A percentile compares a stretch with the other conserved stretches of the same genome.
Conservation (phyloP, 306 rosid genomes). For the Cajanus cajan region DNA sequence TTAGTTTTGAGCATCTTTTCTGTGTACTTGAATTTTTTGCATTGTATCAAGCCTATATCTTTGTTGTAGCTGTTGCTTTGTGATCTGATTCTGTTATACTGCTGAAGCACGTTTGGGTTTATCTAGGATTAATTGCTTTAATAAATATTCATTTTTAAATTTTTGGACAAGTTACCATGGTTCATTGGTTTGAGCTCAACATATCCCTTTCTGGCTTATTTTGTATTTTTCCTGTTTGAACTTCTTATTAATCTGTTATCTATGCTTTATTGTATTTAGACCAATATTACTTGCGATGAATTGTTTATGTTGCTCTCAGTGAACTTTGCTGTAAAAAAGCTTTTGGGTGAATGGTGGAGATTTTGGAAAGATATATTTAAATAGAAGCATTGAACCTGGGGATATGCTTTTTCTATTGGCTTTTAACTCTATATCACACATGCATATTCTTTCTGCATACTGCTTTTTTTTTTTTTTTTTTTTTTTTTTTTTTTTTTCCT, state of each 20-base stretch:
- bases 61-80: not conserved
- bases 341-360: not conserved
- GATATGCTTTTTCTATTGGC: not conserved
- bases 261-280: not conserved
- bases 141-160: not conserved
- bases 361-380: not conserved
- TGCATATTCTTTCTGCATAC: not conserved
- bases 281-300: constrained; percentile 12
- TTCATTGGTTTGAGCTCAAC: not conserved
- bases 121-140: not conserved
- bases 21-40: not conserved
- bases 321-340: constrained; percentile 15
- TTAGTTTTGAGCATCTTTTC: not conserved
- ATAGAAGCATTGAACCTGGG: not conserved
- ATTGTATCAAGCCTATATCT: not conserved
- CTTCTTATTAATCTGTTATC: not conserved
- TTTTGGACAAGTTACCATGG: not conserved
- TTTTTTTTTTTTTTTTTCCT: too few species aligned
- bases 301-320: not conserved
- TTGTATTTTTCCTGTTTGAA: constrained; percentile 9
- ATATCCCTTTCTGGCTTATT: not conserved
- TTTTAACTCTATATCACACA: not conserved
- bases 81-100: not conserved
- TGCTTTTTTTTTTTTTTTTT: not conserved
- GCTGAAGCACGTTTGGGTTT: not conserved